phyloP scores from a whole-genome alignment of 768 basidiomycete genomes.

The Macrolepiota albuminosa region DNA sequence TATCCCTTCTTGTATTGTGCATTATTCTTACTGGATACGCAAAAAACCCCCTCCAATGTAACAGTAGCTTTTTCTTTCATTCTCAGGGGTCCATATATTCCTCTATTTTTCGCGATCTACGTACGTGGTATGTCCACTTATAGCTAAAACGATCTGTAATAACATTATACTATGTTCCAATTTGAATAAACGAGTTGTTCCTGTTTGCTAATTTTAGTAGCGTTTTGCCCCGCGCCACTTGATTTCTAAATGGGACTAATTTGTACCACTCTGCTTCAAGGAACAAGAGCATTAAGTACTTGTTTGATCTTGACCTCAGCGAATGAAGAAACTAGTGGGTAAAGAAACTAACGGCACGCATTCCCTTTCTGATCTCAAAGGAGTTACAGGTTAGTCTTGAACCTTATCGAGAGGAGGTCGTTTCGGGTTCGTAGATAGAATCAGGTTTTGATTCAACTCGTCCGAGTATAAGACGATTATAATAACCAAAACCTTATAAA shows the following conservation, averaged over 20 bases:
- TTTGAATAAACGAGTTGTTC: not conserved
- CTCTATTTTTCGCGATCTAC: not conserved
- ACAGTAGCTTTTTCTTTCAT: slow-evolving; percentile 5
- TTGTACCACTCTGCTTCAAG: no score
- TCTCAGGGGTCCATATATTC: not conserved
- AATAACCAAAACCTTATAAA: no score
- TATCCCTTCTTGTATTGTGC: not conserved
- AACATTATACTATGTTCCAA: not conserved
- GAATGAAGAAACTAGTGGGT: no score
- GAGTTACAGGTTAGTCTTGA: no score
- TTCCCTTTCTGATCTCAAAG: no score
- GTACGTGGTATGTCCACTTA: not conserved
- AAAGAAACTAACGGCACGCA: no score
- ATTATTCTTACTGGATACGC: not conserved
- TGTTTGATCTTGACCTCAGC: not conserved
- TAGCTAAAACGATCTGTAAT: not conserved
- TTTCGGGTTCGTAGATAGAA: no score
- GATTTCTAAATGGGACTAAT: not conserved
- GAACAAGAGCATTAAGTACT: not conserved
- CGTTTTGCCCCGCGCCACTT: not conserved
- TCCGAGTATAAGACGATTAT: no score
- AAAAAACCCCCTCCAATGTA: slow-evolving; percentile 4
- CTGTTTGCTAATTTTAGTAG: not conserved
- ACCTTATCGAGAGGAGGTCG: no score
- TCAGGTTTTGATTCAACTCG: no score